These are phyloP conservation scores for Termitomyces sp. DNA, from an alignment of 768 basidiomycete genomes.

Conservation along the genomic window DNA sequence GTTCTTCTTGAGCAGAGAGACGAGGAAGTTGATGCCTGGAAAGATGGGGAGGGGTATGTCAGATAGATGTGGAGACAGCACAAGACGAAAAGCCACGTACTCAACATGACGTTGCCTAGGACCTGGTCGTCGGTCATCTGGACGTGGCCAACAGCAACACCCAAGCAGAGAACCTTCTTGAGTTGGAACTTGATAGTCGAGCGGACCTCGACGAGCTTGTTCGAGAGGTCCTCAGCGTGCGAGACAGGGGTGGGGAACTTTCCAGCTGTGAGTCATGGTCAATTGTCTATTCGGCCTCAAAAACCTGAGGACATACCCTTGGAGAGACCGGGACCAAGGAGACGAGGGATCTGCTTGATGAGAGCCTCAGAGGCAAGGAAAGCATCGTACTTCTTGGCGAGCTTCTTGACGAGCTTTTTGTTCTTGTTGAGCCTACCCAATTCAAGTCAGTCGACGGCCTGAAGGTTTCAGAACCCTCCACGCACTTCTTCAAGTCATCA, in stretches of 20 bases:
- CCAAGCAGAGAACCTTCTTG: conserved; percentile 98
- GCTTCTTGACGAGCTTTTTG: conserved; percentile 99
- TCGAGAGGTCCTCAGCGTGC: conserved; percentile 82
- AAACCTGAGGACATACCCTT: conserved; percentile 63
- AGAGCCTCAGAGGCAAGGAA: conserved; percentile 96
- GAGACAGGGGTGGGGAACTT: conserved; percentile 99
- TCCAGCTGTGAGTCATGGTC: conserved; percentile 59
- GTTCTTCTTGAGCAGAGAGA: conserved; percentile 99
- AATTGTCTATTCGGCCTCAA: not conserved
- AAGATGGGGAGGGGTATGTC: conserved; percentile 7
- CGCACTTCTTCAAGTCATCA: conserved; percentile 97
- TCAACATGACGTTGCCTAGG: conserved; percentile 95
- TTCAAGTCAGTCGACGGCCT: not conserved
- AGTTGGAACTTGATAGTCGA: conserved; percentile 99
- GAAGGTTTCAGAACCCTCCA: not conserved
- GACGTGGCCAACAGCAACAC: conserved; percentile 97
- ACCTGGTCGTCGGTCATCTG: conserved; percentile 98
- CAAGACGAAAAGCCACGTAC: conserved; percentile 37
- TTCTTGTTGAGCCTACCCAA: conserved; percentile 90
- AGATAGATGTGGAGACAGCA: not conserved
- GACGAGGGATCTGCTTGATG: conserved; percentile 99
- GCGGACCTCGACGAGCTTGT: conserved; percentile 93
- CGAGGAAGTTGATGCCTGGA: conserved; percentile 98
- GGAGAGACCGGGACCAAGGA: conserved; percentile 98
- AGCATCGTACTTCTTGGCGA: conserved; percentile 99